Percentiles rank a stretch among this genome's conserved stretches.
phyloP scores from a whole-genome alignment of 2,329 filamentous ascomycete species.

The Colletotrichum sp. region DNA sequence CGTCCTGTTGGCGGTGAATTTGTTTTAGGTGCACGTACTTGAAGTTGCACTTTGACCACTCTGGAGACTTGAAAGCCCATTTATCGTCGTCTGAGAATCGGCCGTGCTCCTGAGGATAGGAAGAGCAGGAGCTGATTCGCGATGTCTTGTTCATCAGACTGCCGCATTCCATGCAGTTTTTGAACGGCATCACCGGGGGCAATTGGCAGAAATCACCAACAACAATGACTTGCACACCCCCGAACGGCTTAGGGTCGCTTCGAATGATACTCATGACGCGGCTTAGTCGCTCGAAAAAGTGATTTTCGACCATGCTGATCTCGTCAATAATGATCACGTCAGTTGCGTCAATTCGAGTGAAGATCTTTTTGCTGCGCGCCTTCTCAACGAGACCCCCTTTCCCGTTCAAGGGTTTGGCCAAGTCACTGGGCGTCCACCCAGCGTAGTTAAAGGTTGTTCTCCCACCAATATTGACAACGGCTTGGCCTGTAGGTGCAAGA shows the following conservation, averaged over 20 bases:
- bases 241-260: background rate
- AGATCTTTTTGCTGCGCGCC: too few relatives aligned
- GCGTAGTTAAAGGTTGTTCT: constrained; percentile 62
- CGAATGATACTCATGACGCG: constrained; percentile 44
- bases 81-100: constrained; percentile 49
- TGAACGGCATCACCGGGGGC: background rate
- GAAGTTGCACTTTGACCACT: constrained; percentile 62
- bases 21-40: constrained; percentile 54
- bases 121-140: too few relatives aligned
- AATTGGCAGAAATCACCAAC: constrained; percentile 9
- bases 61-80: constrained; percentile 64
- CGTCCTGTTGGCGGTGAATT: constrained; percentile 63
- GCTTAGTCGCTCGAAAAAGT: constrained; percentile 63
- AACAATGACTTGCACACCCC: background rate
- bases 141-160: too few relatives aligned
- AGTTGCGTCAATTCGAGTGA: too few relatives aligned
- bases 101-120: background rate
- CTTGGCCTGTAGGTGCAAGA: constrained; percentile 62
- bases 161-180: background rate
- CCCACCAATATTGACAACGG: constrained; percentile 62
- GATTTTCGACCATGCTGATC: constrained; percentile 70
- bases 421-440: constrained; percentile 51
- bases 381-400: too few relatives aligned
- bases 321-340: constrained; percentile 60
- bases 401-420: too few relatives aligned